Conservation (phyloP, 768 basidiomycete species). For the Trametes villosa region DNA sequence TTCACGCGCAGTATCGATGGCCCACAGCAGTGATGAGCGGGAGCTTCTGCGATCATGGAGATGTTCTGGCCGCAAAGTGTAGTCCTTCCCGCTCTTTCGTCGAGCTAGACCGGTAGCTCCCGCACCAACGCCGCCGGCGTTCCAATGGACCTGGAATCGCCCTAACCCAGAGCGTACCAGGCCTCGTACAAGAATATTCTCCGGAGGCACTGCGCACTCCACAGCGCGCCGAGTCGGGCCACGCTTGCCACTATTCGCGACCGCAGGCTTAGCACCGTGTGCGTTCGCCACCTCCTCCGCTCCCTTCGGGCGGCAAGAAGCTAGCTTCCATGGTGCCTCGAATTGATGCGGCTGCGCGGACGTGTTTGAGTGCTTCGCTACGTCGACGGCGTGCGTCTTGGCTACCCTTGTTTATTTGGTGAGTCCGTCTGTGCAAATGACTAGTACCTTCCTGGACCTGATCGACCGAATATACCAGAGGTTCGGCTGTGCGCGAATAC, state of each 20-base stretch:
- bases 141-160: neutral
- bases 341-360: neutral
- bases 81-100: neutral
- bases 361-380: neutral
- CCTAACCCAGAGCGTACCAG: neutral
- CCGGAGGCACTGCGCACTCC: neutral
- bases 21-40: neutral
- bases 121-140: neutral
- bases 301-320: neutral
- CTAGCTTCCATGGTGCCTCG: neutral
- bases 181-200: neutral
- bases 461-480: constrained; percentile 1
- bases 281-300: neutral
- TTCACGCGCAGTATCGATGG: neutral
- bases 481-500: neutral
- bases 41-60: neutral
- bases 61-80: neutral
- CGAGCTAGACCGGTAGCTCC: neutral
- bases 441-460: neutral
- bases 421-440: neutral
- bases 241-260: constrained; percentile 8
- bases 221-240: no score
- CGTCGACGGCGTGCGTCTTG: neutral
- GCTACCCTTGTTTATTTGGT: neutral
- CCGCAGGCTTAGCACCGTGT: neutral